A percentile compares a stretch with the other conserved stretches of the same genome.
phyloP scores from a whole-genome alignment of 495 filamentous ascomycete genomes.

The Parathielavia appendiculata region DNA sequence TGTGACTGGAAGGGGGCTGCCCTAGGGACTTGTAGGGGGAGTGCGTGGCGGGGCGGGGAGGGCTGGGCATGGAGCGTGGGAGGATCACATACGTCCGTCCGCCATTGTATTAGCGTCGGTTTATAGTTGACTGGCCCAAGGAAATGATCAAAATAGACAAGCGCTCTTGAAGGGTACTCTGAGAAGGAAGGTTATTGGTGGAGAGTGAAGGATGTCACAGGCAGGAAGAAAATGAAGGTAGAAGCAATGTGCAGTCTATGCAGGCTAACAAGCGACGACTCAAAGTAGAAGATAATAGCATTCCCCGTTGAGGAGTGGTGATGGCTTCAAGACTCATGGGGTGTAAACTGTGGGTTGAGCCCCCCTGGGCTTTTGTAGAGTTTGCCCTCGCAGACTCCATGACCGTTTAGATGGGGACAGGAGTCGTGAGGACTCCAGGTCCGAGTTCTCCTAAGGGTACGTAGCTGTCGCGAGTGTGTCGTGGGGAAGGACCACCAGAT shows the following conservation, averaged over 20 bases:
- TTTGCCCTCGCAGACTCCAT: slow-evolving; percentile 19
- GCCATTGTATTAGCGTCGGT: slow-evolving; percentile 22
- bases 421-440: slow-evolving; percentile 14
- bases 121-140: neutral
- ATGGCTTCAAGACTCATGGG: slow-evolving; percentile 22
- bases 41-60: neutral
- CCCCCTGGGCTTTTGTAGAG: slow-evolving; percentile 32
- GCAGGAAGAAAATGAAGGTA: slow-evolving; percentile 10
- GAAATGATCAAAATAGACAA: neutral
- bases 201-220: slow-evolving; percentile 5
- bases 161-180: neutral
- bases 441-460: slow-evolving; percentile 18
- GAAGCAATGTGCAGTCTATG: slow-evolving; percentile 21
- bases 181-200: neutral
- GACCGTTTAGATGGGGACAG: slow-evolving; percentile 18
- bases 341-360: slow-evolving; percentile 17
- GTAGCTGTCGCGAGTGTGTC: slow-evolving; percentile 8
- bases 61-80: slow-evolving; percentile 7
- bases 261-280: slow-evolving; percentile 23
- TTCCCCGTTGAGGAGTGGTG: slow-evolving; percentile 12
- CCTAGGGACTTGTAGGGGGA: neutral
- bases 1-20: neutral
- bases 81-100: slow-evolving; percentile 32
- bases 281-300: slow-evolving; percentile 31
- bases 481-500: slow-evolving; percentile 2